These are phyloP conservation scores for Fusarium buharicum DNA, from an alignment of 2,329 filamentous ascomycete genomes.

Conservation along the genomic window DNA sequence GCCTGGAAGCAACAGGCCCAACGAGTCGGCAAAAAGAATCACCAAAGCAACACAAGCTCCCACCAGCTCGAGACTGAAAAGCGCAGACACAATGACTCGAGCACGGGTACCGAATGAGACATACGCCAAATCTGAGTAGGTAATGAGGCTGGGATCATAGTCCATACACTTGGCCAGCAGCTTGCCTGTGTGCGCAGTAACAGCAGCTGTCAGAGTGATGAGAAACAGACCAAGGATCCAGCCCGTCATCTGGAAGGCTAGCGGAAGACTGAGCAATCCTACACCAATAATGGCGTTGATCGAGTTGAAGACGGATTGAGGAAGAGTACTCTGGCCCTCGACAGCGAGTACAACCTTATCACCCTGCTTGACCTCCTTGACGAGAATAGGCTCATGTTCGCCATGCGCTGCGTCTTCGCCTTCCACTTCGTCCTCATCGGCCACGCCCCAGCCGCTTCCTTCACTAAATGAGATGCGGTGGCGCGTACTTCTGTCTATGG, in stretches of 20 bases:
- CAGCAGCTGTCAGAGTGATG: constrained; percentile 75
- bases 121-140: constrained; percentile 92
- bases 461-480: constrained; percentile 60
- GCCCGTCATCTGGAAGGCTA: constrained; percentile 87
- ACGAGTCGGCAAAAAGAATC: constrained; percentile 92
- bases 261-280: constrained; percentile 85
- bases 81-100: constrained; percentile 80
- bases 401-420: constrained; percentile 57
- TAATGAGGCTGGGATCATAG: constrained; percentile 84
- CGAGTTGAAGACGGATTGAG: constrained; percentile 96
- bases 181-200: constrained; percentile 87
- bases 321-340: constrained; percentile 92
- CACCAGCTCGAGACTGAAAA: constrained; percentile 89
- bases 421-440: constrained; percentile 47
- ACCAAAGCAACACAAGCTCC: constrained; percentile 90
- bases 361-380: constrained; percentile 89
- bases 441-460: constrained; percentile 46
- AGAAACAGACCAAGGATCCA: constrained; percentile 86
- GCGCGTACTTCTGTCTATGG: constrained; percentile 55
- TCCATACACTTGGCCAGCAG: constrained; percentile 90
- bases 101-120: constrained; percentile 88
- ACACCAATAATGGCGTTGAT: constrained; percentile 94
- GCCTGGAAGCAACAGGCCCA: constrained; percentile 80
- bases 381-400: constrained; percentile 79
- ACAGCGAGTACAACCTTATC: constrained; percentile 86